Evolutionary conservation across 2,329 filamentous ascomycete species (phyloP).

Genomic region (Sphaerulina vaccinii): DNA sequence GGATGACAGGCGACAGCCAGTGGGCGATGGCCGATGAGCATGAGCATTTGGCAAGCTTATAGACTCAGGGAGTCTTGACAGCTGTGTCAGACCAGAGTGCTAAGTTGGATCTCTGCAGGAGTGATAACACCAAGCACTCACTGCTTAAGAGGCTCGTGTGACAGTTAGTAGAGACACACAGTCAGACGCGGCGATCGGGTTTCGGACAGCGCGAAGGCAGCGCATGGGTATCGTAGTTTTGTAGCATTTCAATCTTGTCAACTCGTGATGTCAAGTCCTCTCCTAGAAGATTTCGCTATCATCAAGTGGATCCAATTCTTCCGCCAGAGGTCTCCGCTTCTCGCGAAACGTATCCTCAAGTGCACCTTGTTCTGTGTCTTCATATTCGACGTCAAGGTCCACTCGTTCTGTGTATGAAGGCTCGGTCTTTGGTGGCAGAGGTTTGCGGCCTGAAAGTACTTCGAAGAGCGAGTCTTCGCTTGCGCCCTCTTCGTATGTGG

Average conservation of each 20-base stretch:
- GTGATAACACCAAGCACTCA: no score
- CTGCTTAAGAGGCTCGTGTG: not conserved
- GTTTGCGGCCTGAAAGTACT: conserved; percentile 48
- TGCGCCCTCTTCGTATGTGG: conserved; percentile 37
- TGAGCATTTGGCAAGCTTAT: no score
- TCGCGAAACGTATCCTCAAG: conserved; percentile 49
- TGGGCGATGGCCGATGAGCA: no score
- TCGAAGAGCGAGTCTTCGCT: conserved; percentile 51
- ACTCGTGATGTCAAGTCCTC: not conserved
- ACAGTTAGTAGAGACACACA: no score
- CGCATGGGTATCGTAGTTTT: no score
- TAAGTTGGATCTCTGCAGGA: no score
- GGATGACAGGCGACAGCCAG: no score
- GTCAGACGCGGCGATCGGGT: not conserved
- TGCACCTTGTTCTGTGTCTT: conserved; percentile 28
- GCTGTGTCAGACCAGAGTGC: no score
- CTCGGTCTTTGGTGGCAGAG: conserved; percentile 38
- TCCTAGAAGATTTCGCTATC: conserved; percentile 37
- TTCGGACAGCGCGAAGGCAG: not conserved
- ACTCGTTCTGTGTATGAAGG: conserved; percentile 35
- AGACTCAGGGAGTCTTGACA: no score
- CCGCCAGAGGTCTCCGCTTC: conserved; percentile 27
- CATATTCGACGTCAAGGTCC: conserved; percentile 33
- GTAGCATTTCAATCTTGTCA: not conserved
- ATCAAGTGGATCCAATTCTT: conserved; percentile 33